A percentile compares a stretch with the other conserved stretches of the same genome.
Conservation (phyloP, 2,329 filamentous ascomycete species). For the Alternaria tenuissima region DNA sequence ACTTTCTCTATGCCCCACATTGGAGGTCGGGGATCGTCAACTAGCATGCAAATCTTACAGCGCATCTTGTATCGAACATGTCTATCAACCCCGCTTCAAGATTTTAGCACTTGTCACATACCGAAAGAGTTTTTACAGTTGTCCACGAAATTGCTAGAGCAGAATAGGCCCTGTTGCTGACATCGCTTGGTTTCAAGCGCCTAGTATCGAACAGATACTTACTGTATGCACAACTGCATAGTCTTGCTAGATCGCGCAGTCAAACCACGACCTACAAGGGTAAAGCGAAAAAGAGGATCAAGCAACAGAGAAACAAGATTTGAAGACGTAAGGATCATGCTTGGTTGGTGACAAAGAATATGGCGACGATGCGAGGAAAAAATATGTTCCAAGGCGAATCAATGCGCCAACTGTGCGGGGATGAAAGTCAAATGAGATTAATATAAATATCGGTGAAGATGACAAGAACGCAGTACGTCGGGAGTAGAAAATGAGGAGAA, state of each 20-base stretch:
- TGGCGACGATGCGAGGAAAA: background rate
- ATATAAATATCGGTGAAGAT: conserved; percentile 17
- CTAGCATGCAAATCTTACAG: background rate
- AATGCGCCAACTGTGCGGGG: background rate
- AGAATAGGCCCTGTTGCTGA: background rate
- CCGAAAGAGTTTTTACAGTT: background rate
- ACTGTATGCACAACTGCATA: background rate
- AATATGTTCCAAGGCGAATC: background rate
- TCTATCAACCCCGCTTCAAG: background rate
- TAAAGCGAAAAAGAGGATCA: background rate
- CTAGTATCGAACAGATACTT: background rate
- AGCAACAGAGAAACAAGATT: background rate
- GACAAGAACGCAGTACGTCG: background rate
- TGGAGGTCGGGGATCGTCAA: background rate
- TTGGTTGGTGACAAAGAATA: background rate
- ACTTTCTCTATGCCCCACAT: background rate
- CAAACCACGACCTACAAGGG: background rate
- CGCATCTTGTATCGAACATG: background rate
- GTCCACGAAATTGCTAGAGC: background rate
- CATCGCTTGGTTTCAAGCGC: background rate
- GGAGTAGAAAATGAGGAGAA: conserved; percentile 3
- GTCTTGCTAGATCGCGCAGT: background rate
- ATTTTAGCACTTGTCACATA: background rate
- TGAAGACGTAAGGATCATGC: background rate
- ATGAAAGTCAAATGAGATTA: conserved; percentile 14